Conservation (phyloP, 345 rosid species). For the Erysimum cheiranthoides region DNA sequence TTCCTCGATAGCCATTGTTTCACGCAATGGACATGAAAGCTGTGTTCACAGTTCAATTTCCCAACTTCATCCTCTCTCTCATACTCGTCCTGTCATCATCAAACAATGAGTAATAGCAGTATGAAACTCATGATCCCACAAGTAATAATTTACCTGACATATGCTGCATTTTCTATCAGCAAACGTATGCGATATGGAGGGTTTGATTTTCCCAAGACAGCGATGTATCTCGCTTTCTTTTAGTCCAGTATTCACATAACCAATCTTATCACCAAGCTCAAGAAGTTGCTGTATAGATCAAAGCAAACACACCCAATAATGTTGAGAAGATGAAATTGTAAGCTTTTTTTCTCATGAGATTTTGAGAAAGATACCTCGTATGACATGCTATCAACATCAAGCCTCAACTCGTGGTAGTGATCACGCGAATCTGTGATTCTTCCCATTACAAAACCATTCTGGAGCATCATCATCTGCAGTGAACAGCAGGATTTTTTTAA, state of each 20-base stretch:
- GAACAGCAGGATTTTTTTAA: conserved; percentile 11
- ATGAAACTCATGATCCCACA: background rate
- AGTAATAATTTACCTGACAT: conserved; percentile 65
- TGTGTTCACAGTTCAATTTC: conserved; percentile 76
- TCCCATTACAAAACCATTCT: conserved; percentile 49
- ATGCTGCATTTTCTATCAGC: conserved; percentile 81
- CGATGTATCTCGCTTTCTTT: conserved; percentile 73
- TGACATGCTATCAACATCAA: conserved; percentile 54
- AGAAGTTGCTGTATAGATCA: conserved; percentile 66
- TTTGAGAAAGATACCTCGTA: conserved; percentile 49
- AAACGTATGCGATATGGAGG: conserved; percentile 47
- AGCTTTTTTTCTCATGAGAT: background rate
- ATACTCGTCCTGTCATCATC: conserved; percentile 70
- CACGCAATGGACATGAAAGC: conserved; percentile 79
- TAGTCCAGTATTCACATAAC: conserved; percentile 80
- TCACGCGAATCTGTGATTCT: conserved; percentile 42
- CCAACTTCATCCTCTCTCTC: conserved; percentile 71
- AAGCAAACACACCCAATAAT: conserved; percentile 6
- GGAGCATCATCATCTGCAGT: conserved; percentile 50
- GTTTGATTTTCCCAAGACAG: conserved; percentile 70
- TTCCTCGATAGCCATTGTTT: conserved; percentile 86
- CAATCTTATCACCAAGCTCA: conserved; percentile 91
- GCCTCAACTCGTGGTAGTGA: conserved; percentile 49
- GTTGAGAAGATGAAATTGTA: conserved; percentile 8
- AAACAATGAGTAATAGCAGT: conserved; percentile 10